Evolutionary conservation across 108 stramenopile genomes (phyloP).

Genomic region (Chaetoceros muelleri): DNA sequence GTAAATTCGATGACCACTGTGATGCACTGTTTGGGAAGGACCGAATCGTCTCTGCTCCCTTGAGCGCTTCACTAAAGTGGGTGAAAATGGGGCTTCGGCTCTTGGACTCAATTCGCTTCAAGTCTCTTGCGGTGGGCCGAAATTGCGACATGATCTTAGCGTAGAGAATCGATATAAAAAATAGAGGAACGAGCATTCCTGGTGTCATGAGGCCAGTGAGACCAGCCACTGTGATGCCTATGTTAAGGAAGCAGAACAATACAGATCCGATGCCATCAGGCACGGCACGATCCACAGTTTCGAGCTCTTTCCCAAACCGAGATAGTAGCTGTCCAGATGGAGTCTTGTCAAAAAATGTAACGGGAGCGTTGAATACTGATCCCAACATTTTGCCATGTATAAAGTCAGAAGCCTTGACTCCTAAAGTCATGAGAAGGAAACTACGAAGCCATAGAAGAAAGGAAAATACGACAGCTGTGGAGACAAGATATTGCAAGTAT

Average conservation of each 20-base stretch:
- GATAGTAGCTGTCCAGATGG: constrained; percentile 84
- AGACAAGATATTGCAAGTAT: constrained; percentile 45
- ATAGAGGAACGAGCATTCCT: constrained; percentile 40
- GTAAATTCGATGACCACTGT: constrained; percentile 49
- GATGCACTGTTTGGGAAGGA: constrained; percentile 45
- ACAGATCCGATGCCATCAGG: constrained; percentile 61
- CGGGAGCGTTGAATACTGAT: constrained; percentile 82
- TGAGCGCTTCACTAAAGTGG: constrained; percentile 87
- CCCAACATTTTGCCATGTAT: constrained; percentile 55
- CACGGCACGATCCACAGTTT: constrained; percentile 55
- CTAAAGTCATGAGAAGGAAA: constrained; percentile 55
- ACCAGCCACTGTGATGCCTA: constrained; percentile 39
- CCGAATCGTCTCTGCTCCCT: constrained; percentile 81
- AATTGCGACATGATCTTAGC: constrained; percentile 43
- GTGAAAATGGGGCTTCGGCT: constrained; percentile 89
- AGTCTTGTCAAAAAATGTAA: constrained; percentile 87
- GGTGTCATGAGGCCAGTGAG: constrained; percentile 58
- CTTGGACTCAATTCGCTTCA: constrained; percentile 80
- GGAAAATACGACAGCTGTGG: constrained; percentile 60
- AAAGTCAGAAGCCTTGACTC: constrained; percentile 47
- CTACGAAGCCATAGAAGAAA: constrained; percentile 56
- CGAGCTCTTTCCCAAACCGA: constrained; percentile 85
- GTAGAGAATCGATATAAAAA: constrained; percentile 39
- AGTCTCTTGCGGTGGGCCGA: constrained; percentile 63
- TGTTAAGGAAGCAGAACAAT: constrained; percentile 61